Evolutionary conservation across 208 protist species (phyloP).

Genomic region (Acanthamoeba royreba): DNA sequence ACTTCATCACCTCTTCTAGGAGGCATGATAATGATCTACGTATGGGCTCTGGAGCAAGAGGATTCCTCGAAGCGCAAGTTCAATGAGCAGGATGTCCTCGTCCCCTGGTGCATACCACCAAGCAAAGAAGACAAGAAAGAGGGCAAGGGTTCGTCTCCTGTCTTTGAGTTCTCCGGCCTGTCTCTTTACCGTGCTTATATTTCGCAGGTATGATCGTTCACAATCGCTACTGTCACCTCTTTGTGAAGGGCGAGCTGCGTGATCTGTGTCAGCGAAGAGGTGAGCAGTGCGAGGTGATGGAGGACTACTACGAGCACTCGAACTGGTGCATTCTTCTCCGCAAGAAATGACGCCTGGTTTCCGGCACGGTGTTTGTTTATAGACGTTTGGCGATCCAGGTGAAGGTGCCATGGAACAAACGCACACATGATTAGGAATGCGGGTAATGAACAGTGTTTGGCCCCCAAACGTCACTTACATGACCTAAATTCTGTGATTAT

Average conservation of each 20-base stretch:
- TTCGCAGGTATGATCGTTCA: neutral
- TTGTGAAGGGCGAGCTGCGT: conserved; percentile 44
- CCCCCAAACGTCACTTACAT: no score
- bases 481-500: no score
- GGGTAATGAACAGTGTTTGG: no score
- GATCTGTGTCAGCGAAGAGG: neutral
- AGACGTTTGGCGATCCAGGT: no score
- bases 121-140: conserved; percentile 24
- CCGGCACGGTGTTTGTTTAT: no score
- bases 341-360: no score
- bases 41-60: conserved; percentile 50
- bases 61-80: conserved; percentile 32
- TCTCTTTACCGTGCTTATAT: neutral
- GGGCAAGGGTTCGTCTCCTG: neutral
- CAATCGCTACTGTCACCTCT: conserved; percentile 65
- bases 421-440: no score
- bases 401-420: no score
- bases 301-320: conserved; percentile 1
- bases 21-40: conserved; percentile 42
- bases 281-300: neutral
- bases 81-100: conserved; percentile 48
- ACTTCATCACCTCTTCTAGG: no score
- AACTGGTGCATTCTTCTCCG: neutral
- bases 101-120: conserved; percentile 35
- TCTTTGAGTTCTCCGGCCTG: neutral